Percentiles rank a stretch among this genome's conserved stretches.
Evolutionary conservation across 164 flowering plant species (phyloP).

Genomic region (Magnolia kwangsiensis): DNA sequence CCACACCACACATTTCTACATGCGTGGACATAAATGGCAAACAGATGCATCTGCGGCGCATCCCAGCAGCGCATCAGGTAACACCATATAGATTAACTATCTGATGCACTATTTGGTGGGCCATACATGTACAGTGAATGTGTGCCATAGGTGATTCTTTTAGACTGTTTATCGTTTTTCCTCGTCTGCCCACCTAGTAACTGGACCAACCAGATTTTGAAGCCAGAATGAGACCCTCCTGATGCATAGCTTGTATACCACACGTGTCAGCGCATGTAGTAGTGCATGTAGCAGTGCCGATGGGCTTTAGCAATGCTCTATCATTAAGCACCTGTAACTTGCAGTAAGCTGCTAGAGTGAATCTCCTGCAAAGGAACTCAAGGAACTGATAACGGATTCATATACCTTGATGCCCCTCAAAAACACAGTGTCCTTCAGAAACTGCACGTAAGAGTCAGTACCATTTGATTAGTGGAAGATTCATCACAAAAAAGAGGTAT

Average conservation of each 20-base stretch:
- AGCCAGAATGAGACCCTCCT: neutral
- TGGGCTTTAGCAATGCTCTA: neutral
- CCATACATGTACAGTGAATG: neutral
- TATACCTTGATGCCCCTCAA: slow-evolving; percentile 73
- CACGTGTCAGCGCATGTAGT: neutral
- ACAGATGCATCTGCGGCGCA: neutral
- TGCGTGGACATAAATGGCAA: neutral
- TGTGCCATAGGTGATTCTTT: too few relatives aligned
- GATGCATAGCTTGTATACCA: neutral
- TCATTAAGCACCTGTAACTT: neutral
- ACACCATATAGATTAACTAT: neutral
- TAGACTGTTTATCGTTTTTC: too few relatives aligned
- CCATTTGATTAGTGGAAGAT: neutral
- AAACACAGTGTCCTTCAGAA: slow-evolving; percentile 59
- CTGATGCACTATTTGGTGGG: neutral
- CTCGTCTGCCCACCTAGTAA: too few relatives aligned
- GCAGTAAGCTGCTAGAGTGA: neutral
- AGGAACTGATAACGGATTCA: slow-evolving; percentile 64
- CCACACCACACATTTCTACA: neutral
- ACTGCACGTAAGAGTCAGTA: slow-evolving; percentile 38
- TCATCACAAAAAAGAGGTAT: too few relatives aligned
- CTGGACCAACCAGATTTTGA: neutral
- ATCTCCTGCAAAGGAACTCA: slow-evolving; percentile 62
- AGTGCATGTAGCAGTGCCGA: neutral
- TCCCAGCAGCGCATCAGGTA: neutral